A percentile compares a stretch with the other conserved stretches of the same genome.
These are phyloP conservation scores for Cerioporus squamosus DNA, from an alignment of 1,284 basidiomycete species.

Conservation along the genomic window DNA sequence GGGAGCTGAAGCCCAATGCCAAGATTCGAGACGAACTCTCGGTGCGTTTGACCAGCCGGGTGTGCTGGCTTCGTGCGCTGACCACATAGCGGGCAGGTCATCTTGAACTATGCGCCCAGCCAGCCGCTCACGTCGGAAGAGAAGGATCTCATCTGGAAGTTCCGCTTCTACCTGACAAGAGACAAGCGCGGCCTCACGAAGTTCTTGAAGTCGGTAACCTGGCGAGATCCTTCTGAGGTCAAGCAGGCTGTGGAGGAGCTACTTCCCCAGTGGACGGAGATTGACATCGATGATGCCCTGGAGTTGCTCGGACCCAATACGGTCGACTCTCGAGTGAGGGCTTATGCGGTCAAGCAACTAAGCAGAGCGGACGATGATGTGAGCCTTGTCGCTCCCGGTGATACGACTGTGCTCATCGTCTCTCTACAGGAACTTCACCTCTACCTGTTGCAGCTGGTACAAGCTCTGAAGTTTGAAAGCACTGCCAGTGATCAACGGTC, in stretches of 20 bases:
- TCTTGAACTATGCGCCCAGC: conserved; percentile 91
- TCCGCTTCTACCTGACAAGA: conserved; percentile 93
- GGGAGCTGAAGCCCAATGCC: conserved; percentile 96
- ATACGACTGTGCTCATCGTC: conserved; percentile 3
- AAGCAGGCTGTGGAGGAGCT: conserved; percentile 98
- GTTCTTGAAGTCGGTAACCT: conserved; percentile 97
- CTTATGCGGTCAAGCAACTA: conserved; percentile 93
- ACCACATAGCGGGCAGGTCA: conserved; percentile 58
- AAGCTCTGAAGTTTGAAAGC: conserved; percentile 95
- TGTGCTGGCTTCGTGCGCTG: not conserved
- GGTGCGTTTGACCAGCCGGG: conserved; percentile 48
- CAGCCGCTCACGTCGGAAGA: conserved; percentile 88
- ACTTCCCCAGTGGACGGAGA: conserved; percentile 95
- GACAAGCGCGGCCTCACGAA: conserved; percentile 95
- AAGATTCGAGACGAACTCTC: conserved; percentile 94
- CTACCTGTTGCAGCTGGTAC: conserved; percentile 95
- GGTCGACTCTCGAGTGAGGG: conserved; percentile 88
- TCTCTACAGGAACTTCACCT: conserved; percentile 80
- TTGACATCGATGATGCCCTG: conserved; percentile 95
- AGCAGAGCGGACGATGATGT: conserved; percentile 95
- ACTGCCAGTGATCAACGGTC: conserved; percentile 64
- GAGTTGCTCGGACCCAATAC: conserved; percentile 94
- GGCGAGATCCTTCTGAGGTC: conserved; percentile 95
- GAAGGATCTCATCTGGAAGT: conserved; percentile 98
- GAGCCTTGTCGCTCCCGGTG: conserved; percentile 28